phyloP scores from a whole-genome alignment of 768 basidiomycete species.

The Dioszegia aurantiaca region DNA sequence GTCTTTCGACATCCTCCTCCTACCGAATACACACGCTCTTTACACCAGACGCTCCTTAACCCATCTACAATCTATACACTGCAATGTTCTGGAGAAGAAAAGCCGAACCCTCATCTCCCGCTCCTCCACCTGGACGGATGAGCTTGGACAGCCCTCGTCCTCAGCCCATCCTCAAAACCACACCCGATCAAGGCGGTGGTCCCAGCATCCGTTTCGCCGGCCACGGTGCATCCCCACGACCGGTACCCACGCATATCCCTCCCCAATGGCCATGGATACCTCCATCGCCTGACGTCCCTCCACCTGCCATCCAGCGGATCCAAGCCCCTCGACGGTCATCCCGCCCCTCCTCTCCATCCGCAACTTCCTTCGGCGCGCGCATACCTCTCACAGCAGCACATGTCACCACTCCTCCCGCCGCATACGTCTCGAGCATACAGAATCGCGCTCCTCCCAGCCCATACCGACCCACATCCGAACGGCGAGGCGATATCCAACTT shows the following conservation, averaged over 20 bases:
- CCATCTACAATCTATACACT: neutral
- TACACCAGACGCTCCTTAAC: neutral
- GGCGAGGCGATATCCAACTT: conserved; percentile 12
- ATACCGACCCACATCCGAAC: conserved; percentile 36
- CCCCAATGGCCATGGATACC: neutral
- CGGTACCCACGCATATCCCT: neutral
- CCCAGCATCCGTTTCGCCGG: conserved; percentile 29
- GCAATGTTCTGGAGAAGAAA: conserved; percentile 26
- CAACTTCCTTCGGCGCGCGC: conserved; percentile 36
- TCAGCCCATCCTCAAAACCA: conserved; percentile 27
- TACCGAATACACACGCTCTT: conserved; percentile 2
- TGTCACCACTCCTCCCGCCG: conserved; percentile 44
- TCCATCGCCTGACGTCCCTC: neutral
- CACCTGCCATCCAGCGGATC: conserved; percentile 5
- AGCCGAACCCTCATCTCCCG: conserved; percentile 6
- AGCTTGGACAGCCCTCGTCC: conserved; percentile 12
- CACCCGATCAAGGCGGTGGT: conserved; percentile 5
- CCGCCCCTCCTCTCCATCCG: conserved; percentile 36
- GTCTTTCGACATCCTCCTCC: neutral
- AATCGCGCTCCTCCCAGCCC: conserved; percentile 37
- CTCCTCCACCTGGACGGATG: neutral
- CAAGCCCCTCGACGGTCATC: conserved; percentile 18
- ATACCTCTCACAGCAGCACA: conserved; percentile 26
- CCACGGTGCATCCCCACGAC: conserved; percentile 1
- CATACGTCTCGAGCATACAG: conserved; percentile 36